Percentiles rank a stretch among this genome's conserved stretches.
phyloP scores from a whole-genome alignment of 768 basidiomycete genomes.

The Lyophyllum shimeji region DNA sequence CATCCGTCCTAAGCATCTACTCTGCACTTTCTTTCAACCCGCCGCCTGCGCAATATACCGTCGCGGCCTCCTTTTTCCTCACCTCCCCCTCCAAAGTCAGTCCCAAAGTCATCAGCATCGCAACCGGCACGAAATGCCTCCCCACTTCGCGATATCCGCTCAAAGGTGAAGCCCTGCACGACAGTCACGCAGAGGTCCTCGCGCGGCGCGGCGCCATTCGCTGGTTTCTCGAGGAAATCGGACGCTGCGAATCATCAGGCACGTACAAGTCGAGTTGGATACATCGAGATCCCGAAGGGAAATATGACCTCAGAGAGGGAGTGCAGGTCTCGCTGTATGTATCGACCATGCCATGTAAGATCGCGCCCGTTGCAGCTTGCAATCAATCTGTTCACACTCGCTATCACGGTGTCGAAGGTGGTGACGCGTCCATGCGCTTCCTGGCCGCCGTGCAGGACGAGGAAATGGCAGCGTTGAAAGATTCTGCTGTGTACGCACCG shows the following conservation, averaged over 20 bases:
- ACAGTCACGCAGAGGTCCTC: conserved; percentile 91
- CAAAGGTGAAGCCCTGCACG: conserved; percentile 80
- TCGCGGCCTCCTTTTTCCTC: conserved; percentile 59
- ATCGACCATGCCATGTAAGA: conserved; percentile 55
- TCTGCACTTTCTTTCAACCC: conserved; percentile 47
- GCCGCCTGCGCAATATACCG: conserved; percentile 56
- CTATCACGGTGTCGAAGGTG: conserved; percentile 50
- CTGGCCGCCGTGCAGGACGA: conserved; percentile 75
- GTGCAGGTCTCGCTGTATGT: conserved; percentile 71
- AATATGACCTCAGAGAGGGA: conserved; percentile 43
- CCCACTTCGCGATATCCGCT: conserved; percentile 60
- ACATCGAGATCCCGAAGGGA: conserved; percentile 30
- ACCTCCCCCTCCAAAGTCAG: conserved; percentile 18
- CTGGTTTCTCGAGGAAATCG: conserved; percentile 79
- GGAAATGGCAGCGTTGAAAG: conserved; percentile 69
- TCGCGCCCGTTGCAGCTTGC: conserved; percentile 4
- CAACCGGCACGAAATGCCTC: conserved; percentile 85
- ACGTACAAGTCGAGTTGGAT: conserved; percentile 51
- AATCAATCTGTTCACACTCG: conserved; percentile 6
- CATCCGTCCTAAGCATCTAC: conserved; percentile 43
- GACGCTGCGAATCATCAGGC: conserved; percentile 26
- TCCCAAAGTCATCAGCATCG: conserved; percentile 64
- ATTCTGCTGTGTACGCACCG: conserved; percentile 35
- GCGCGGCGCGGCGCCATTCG: conserved; percentile 75
- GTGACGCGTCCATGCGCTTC: conserved; percentile 84